These are phyloP conservation scores for Raphanus sativus DNA, from an alignment of 345 rosid genomes.

Conservation along the genomic window DNA sequence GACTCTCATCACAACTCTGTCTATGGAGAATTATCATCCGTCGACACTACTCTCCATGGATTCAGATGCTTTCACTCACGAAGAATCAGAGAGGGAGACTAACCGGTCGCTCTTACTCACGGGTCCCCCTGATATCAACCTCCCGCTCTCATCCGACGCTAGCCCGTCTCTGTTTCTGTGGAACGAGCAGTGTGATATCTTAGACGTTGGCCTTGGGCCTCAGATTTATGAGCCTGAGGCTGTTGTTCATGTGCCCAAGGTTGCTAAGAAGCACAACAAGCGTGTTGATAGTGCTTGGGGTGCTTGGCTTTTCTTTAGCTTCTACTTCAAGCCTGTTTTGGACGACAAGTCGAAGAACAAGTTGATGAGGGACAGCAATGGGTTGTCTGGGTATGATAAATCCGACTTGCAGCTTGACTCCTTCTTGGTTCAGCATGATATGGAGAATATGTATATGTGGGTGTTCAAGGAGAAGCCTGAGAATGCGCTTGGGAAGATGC, in stretches of 20 bases:
- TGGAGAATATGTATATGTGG: conserved; percentile 90
- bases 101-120: conserved; percentile 53
- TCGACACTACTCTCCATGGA: conserved; percentile 75
- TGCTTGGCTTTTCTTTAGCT: conserved; percentile 79
- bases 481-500: conserved; percentile 80
- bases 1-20: conserved; percentile 53
- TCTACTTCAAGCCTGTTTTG: conserved; percentile 74
- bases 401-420: conserved; percentile 72
- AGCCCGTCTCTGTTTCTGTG: conserved; percentile 55
- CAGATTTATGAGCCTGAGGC: conserved; percentile 64
- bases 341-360: conserved; percentile 65
- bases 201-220: conserved; percentile 63
- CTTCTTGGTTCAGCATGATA: conserved; percentile 77
- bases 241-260: conserved; percentile 53
- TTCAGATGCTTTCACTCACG: conserved; percentile 57
- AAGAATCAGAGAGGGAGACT: conserved; percentile 62
- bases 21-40: conserved; percentile 75
- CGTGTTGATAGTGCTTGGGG: conserved; percentile 76
- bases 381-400: conserved; percentile 67
- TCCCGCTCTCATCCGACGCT: conserved; percentile 63
- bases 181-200: conserved; percentile 63
- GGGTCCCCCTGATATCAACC: conserved; percentile 70
- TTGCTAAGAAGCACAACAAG: conserved; percentile 58
- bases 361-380: conserved; percentile 54
- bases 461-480: conserved; percentile 76